Conservation (phyloP, 2,329 filamentous ascomycete genomes). For the Aspergillus pseudoglaucus region DNA sequence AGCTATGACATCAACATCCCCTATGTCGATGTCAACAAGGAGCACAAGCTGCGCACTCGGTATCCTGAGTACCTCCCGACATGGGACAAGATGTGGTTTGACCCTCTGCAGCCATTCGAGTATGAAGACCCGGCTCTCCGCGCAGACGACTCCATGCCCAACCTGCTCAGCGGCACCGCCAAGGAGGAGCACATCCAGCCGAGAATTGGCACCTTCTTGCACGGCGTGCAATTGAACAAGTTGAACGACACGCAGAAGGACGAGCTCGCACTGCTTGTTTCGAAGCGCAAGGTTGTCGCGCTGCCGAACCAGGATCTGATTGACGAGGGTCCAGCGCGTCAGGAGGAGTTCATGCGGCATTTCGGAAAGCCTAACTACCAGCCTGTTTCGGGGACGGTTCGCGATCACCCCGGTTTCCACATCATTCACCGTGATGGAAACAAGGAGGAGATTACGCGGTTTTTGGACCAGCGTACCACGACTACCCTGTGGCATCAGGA, state of each 20-base stretch:
- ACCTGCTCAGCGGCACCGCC: slow-evolving; percentile 24
- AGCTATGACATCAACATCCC: slow-evolving; percentile 46
- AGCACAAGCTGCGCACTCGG: slow-evolving; percentile 30
- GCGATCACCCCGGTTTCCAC: slow-evolving; percentile 40
- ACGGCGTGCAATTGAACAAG: slow-evolving; percentile 43
- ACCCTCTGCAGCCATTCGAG: slow-evolving; percentile 39
- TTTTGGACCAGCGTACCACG: slow-evolving; percentile 39
- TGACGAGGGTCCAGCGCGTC: slow-evolving; percentile 36
- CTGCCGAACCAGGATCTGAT: slow-evolving; percentile 49
- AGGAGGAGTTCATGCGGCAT: slow-evolving; percentile 40
- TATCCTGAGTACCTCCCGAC: slow-evolving; percentile 43
- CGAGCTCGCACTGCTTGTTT: slow-evolving; percentile 58
- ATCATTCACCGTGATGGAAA: slow-evolving; percentile 43
- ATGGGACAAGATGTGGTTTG: slow-evolving; percentile 44
- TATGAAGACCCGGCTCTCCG: slow-evolving; percentile 43
- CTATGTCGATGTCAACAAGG: slow-evolving; percentile 38
- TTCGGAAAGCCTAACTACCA: slow-evolving; percentile 44
- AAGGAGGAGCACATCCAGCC: slow-evolving; percentile 37
- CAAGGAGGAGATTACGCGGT: slow-evolving; percentile 36
- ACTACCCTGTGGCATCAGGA: slow-evolving; percentile 47
- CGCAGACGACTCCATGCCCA: slow-evolving; percentile 35
- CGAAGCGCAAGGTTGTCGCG: slow-evolving; percentile 54
- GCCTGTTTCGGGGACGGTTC: slow-evolving; percentile 38
- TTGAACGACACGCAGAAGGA: slow-evolving; percentile 44
- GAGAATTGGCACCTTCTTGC: slow-evolving; percentile 36